Percentiles rank a stretch among this genome's conserved stretches.
Conservation (phyloP, 495 filamentous ascomycete genomes). For the Venustampulla echinocandica region DNA sequence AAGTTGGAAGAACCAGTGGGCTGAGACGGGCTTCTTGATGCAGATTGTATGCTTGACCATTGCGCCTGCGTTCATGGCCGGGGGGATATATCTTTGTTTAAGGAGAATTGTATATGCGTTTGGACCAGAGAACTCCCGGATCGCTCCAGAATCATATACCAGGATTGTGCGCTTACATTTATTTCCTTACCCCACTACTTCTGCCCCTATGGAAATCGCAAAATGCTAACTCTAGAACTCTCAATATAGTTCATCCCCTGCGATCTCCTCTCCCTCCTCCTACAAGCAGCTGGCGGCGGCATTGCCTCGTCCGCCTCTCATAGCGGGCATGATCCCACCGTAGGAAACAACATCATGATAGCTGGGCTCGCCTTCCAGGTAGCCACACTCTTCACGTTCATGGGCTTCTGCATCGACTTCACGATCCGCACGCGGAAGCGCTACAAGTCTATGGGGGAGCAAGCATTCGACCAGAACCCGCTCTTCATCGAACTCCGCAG, state of each 20-base stretch:
- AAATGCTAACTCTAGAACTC: neutral
- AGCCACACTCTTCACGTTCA: conserved; percentile 18
- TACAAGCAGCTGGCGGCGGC: conserved; percentile 55
- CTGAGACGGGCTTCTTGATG: conserved; percentile 29
- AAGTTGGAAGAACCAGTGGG: conserved; percentile 34
- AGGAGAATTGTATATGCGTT: conserved; percentile 48
- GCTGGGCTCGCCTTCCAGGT: conserved; percentile 53
- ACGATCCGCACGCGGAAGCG: conserved; percentile 5
- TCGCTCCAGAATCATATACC: conserved; percentile 46
- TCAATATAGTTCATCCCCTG: conserved; percentile 45
- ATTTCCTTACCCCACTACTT: too few relatives aligned
- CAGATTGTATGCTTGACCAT: conserved; percentile 45
- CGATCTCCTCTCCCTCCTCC: conserved; percentile 53
- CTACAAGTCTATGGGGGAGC: conserved; percentile 13
- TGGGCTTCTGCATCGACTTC: conserved; percentile 10
- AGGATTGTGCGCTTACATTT: conserved; percentile 17
- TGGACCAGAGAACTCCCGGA: conserved; percentile 52
- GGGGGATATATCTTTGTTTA: conserved; percentile 55
- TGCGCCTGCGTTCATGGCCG: conserved; percentile 55
- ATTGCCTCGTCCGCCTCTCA: conserved; percentile 41
- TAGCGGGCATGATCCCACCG: conserved; percentile 16
- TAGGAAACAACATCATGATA: conserved; percentile 58
- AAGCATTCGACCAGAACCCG: conserved; percentile 17
- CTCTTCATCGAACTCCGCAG: conserved; percentile 7
- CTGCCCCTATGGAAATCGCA: neutral